phyloP scores from a whole-genome alignment of 371 early-diverging fungal species.

The Mucor piriformis region DNA sequence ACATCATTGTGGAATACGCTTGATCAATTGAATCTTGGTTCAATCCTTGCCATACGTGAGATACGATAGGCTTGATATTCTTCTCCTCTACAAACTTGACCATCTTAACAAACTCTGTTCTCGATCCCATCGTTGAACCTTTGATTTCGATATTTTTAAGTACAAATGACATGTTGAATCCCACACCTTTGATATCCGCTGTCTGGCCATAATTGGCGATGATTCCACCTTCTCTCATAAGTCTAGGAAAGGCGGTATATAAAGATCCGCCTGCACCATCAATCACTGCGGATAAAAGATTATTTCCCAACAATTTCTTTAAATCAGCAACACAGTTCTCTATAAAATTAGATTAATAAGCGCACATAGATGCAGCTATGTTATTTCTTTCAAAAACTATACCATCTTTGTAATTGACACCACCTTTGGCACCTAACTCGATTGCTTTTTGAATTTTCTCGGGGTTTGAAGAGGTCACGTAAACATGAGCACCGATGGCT shows the following conservation, averaged over 20 bases:
- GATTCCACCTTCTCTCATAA: slow-evolving; percentile 60
- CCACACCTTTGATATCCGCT: slow-evolving; percentile 44
- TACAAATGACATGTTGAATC: slow-evolving; percentile 53
- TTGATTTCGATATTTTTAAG: slow-evolving; percentile 62
- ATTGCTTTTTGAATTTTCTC: slow-evolving; percentile 67
- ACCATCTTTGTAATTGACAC: slow-evolving; percentile 73
- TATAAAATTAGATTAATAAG: slow-evolving; percentile 17
- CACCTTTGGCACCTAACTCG: slow-evolving; percentile 69
- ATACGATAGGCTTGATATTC: slow-evolving; percentile 65
- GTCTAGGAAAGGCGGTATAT: slow-evolving; percentile 36
- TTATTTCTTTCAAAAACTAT: background rate
- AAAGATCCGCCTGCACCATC: slow-evolving; percentile 73
- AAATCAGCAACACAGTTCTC: slow-evolving; percentile 57
- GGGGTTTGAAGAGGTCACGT: slow-evolving; percentile 69
- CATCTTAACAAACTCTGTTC: slow-evolving; percentile 65
- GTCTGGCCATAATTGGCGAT: slow-evolving; percentile 68
- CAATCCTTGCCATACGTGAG: slow-evolving; percentile 62
- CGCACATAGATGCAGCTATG: background rate
- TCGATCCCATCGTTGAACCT: slow-evolving; percentile 73
- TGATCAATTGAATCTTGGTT: slow-evolving; percentile 44
- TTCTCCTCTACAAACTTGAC: slow-evolving; percentile 60
- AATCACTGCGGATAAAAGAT: slow-evolving; percentile 59
- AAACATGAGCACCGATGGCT: slow-evolving; percentile 71
- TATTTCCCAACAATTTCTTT: slow-evolving; percentile 42
- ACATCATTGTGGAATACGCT: slow-evolving; percentile 63